Conservation (phyloP, 257 asterid species). For the Plectranthus barbatus region DNA sequence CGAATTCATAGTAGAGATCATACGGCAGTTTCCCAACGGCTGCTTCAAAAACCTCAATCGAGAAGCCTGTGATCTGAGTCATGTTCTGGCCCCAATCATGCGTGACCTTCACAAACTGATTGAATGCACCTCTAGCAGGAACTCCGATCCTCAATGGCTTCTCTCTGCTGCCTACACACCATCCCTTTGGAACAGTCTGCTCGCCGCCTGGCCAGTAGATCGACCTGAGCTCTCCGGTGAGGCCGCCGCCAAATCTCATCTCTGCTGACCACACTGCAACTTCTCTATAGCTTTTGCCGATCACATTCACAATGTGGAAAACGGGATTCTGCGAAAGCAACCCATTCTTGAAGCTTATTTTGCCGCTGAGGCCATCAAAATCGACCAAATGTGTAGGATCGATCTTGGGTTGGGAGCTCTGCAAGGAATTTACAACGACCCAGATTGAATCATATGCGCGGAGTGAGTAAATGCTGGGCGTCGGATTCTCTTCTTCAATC, state of each 20-base stretch:
- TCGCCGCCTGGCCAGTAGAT: slow-evolving; percentile 61
- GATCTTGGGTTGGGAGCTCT: neutral
- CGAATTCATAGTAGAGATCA: slow-evolving; percentile 28
- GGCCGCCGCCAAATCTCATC: neutral
- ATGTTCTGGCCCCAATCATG: slow-evolving; percentile 20
- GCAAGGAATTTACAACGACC: slow-evolving; percentile 25
- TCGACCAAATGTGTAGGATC: neutral
- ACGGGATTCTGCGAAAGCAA: slow-evolving; percentile 23
- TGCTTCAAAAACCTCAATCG: slow-evolving; percentile 55
- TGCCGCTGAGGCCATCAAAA: slow-evolving; percentile 48
- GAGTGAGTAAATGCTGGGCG: slow-evolving; percentile 37
- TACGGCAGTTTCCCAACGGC: slow-evolving; percentile 36
- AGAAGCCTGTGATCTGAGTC: slow-evolving; percentile 37
- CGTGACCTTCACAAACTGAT: slow-evolving; percentile 41
- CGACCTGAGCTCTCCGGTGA: slow-evolving; percentile 16
- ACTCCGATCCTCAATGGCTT: slow-evolving; percentile 45
- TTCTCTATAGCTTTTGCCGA: slow-evolving; percentile 46
- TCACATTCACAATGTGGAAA: slow-evolving; percentile 41
- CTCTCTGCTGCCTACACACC: slow-evolving; percentile 28
- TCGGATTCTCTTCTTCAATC: slow-evolving; percentile 32
- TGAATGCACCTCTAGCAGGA: slow-evolving; percentile 45
- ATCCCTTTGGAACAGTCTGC: slow-evolving; percentile 31
- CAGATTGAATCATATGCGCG: slow-evolving; percentile 47
- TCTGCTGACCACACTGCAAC: slow-evolving; percentile 43
- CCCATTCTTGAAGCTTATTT: slow-evolving; percentile 39